Evolutionary conservation across 768 basidiomycete species (phyloP).

Genomic region (Tulasnella calospora): DNA sequence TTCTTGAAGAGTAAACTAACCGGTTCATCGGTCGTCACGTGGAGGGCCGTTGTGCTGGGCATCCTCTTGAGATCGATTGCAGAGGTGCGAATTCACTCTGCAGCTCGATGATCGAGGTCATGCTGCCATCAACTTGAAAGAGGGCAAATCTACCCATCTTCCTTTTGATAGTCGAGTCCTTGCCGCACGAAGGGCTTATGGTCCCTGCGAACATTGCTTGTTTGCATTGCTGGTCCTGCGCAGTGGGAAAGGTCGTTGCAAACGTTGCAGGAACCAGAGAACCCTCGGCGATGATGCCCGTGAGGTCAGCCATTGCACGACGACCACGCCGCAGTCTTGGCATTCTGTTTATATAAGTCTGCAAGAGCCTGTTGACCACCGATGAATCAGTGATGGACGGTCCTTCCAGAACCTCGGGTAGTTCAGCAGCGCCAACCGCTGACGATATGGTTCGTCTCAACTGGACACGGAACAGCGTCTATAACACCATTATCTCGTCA

Average conservation of each 20-base stretch:
- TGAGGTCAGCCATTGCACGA: neutral
- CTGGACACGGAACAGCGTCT: slow-evolving; percentile 21
- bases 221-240: too few relatives aligned
- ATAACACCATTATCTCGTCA: slow-evolving; percentile 12
- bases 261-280: neutral
- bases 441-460: slow-evolving; percentile 1
- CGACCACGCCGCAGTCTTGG: neutral
- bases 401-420: neutral
- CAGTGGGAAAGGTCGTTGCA: neutral
- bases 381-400: neutral
- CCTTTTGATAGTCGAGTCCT: too few relatives aligned
- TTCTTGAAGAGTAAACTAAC: too few relatives aligned
- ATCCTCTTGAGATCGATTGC: too few relatives aligned
- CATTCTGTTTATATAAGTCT: neutral
- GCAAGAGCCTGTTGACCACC: neutral
- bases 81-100: too few relatives aligned
- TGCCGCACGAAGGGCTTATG: too few relatives aligned
- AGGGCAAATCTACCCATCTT: too few relatives aligned
- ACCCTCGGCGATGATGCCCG: neutral
- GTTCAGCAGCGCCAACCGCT: neutral
- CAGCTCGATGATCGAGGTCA: too few relatives aligned
- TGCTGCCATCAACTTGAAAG: too few relatives aligned
- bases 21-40: too few relatives aligned
- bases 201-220: too few relatives aligned
- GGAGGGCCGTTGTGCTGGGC: too few relatives aligned